phyloP scores from a whole-genome alignment of 2,329 filamentous ascomycete genomes.

The Orbilia quercus region DNA sequence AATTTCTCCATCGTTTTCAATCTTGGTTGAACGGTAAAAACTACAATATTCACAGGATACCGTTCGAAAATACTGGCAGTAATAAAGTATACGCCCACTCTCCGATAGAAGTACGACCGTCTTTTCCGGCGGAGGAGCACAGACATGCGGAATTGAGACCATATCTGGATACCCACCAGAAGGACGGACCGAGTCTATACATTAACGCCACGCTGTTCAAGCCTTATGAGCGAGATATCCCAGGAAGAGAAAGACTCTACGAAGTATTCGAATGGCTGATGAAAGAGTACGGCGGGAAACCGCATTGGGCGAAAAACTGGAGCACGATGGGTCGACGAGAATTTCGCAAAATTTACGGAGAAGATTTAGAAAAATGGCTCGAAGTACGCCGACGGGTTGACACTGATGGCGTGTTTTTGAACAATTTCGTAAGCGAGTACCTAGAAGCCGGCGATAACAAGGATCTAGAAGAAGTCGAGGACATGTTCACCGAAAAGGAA shows the following conservation, averaged over 20 bases:
- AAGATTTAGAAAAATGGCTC: constrained; percentile 75
- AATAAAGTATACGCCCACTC: constrained; percentile 78
- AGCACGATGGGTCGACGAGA: constrained; percentile 70
- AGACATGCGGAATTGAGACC: constrained; percentile 16
- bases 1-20: constrained; percentile 82
- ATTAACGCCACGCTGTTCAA: constrained; percentile 91
- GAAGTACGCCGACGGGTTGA: constrained; percentile 77
- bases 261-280: constrained; percentile 91
- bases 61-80: constrained; percentile 75
- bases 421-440: constrained; percentile 84
- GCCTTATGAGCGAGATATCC: constrained; percentile 77
- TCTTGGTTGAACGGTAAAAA: constrained; percentile 84
- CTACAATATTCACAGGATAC: constrained; percentile 76
- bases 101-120: constrained; percentile 90
- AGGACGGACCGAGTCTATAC: constrained; percentile 79
- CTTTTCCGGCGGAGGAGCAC: constrained; percentile 69
- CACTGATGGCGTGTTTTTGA: constrained; percentile 86
- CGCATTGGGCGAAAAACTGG: constrained; percentile 97
- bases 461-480: constrained; percentile 42
- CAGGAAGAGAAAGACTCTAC: constrained; percentile 81
- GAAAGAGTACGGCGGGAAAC: constrained; percentile 81
- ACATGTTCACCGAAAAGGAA: constrained; percentile 40
- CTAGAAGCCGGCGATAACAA: constrained; percentile 63
- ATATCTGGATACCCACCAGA: constrained; percentile 48
- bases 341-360: constrained; percentile 75